A percentile compares a stretch with the other conserved stretches of the same genome.
Evolutionary conservation across 2,329 filamentous ascomycete species (phyloP).

Genomic region (Diaporthe vaccinii): DNA sequence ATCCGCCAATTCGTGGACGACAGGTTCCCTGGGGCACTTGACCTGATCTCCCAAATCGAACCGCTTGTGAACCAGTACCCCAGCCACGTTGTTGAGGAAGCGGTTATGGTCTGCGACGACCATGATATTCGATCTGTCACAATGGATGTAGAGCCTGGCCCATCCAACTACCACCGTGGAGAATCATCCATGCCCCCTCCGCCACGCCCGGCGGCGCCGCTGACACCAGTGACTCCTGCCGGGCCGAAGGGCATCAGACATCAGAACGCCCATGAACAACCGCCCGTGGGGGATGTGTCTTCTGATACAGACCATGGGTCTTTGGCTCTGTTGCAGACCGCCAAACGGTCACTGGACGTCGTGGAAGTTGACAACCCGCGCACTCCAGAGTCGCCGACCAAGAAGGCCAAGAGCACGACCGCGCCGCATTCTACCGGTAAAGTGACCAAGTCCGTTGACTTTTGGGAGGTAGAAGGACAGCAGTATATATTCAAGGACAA

Average conservation of each 20-base stretch:
- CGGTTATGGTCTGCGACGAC: background rate
- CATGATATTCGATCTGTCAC: slow-evolving; percentile 23
- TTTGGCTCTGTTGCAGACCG: background rate
- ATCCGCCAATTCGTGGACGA: background rate
- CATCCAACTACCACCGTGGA: background rate
- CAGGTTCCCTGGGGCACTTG: background rate
- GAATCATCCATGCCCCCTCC: slow-evolving; percentile 12
- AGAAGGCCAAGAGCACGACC: background rate
- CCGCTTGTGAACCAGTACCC: background rate
- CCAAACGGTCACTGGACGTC: background rate
- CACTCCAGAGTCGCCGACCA: background rate
- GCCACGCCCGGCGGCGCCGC: background rate
- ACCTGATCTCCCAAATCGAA: background rate
- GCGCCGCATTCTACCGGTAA: background rate
- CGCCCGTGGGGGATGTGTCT: background rate
- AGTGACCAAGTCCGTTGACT: background rate
- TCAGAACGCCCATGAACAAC: background rate
- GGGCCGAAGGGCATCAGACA: background rate
- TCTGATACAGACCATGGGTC: background rate
- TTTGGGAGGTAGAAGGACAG: background rate
- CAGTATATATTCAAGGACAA: slow-evolving; percentile 16
- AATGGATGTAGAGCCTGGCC: slow-evolving; percentile 10
- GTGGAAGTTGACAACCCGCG: background rate
- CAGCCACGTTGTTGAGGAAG: background rate
- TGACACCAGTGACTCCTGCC: background rate